Conservation (phyloP, 192 early-diverging fungal species). For the Coemansia sp. region DNA sequence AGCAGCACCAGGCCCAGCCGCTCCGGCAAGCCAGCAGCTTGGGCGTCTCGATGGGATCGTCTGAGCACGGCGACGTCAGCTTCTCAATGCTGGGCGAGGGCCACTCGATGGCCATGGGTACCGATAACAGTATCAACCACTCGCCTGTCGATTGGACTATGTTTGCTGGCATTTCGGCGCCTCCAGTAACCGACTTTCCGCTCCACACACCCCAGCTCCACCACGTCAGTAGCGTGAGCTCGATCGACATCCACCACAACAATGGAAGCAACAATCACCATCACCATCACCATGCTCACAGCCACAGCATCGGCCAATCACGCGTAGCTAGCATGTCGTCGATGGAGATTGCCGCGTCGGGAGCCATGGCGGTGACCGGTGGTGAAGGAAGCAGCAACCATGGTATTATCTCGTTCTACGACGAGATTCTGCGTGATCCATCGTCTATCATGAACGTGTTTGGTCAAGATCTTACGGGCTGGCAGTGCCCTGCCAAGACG, state of each 20-base stretch:
- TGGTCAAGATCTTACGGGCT: conserved; percentile 54
- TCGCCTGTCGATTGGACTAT: conserved; percentile 53
- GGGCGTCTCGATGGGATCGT: conserved; percentile 38
- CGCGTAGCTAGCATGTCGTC: conserved; percentile 20
- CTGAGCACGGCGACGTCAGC: conserved; percentile 33
- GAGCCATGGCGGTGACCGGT: conserved; percentile 13
- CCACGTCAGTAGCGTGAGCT: conserved; percentile 40
- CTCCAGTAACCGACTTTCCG: conserved; percentile 26
- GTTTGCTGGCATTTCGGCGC: conserved; percentile 46
- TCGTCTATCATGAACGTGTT: conserved; percentile 58
- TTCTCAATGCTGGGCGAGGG: conserved; percentile 48
- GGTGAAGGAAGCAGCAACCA: conserved; percentile 23
- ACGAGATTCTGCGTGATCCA: conserved; percentile 57
- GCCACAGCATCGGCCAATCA: conserved; percentile 21
- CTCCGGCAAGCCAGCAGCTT: conserved; percentile 25
- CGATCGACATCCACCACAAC: conserved; percentile 24
- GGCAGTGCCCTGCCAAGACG: conserved; percentile 57
- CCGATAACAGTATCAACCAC: conserved; percentile 21
- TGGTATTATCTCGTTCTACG: conserved; percentile 50
- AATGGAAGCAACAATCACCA: not conserved
- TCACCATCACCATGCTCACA: conserved; percentile 21
- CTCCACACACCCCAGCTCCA: conserved; percentile 36
- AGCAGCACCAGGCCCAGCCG: conserved; percentile 9
- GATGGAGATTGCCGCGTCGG: conserved; percentile 23
- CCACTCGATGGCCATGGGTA: conserved; percentile 26